Base-by-base conservation (phyloP, 306 rosid genomes). In the Gastrolobium villosum region DNA sequence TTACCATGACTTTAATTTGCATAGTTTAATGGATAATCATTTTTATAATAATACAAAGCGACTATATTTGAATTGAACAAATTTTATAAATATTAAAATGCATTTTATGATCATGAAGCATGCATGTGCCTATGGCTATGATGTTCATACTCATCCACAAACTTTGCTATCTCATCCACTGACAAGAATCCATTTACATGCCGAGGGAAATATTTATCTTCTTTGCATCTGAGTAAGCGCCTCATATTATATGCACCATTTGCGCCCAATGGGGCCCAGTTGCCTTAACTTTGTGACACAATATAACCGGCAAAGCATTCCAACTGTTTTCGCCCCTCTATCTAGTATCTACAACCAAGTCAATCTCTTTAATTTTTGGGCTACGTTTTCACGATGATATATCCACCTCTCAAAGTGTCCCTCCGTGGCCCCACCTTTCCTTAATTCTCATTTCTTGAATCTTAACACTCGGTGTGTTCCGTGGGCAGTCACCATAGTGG, bases 211-310 rank as follows among this genome's bases (percentile, higher is more conserved):
- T n/a, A 52, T 69, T 5, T 11, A 15, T 9, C 14, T 11, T 7
- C 54, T 45, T 5, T 10, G 41, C 43, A 43, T 3, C 1, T 13
- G 54, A 2, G 11, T 10, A 56, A 10, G 72, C 34, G 5, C 15
- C 49, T 15, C 62, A 55, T 44, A 70, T 36, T 4, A 39, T n/a
- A 31, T 70, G 40, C 75, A 61, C 79, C 79, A n/a, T 48, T 61
- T 46, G 50, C 9, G 37, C 36, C 31, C 20, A 49, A 67, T 81
- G 82, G 94, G 90, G 5, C 79, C 90, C 70, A 10, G 26, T 3
- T 70, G 86, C 87, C 86, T 53, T 83, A 70, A 81, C 88, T 81
- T 86, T 78, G 82, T 83, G 92, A 79, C 87, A 84, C 90, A 78
- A 28, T 31, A 39, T 80, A 73, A 87, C 90, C 85, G 88, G 91